Base-by-base conservation (phyloP, 306 rosid species). In the Trifolium dubium region DNA sequence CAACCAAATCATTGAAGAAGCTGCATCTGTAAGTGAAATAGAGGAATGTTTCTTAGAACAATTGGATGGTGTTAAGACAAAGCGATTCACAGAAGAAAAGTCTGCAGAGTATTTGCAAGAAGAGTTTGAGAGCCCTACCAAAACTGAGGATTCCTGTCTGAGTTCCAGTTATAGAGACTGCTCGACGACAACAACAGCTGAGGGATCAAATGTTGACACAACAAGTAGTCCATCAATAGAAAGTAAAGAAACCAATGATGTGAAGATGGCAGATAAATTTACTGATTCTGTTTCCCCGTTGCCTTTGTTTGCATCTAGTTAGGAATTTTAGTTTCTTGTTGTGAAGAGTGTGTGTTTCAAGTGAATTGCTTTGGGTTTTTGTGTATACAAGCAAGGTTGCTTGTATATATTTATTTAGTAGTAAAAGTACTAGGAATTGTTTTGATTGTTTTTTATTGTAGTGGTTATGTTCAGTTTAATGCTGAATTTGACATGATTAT, bases 401-500 rank as follows among this genome's bases (percentile, higher is more conserved):
- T 83, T 78, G 77, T 86, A 90, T 85, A 85, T 69, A 88, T 79
- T 75, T 60, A 60, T 73, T 74, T 71, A 68, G 71, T 73, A 54
- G 64, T 72, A 82, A 74, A 59, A 6, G 79, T 70, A 66, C 49
- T 56, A 77, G 65, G 81, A 78, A 74, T 69, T 80, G 82, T 84
- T 83, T 83, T 85, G 88, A 28, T 77, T 80, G 83, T 71, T 80
- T 81, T 61, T 77, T 82, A 28, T 80, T 88, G 75, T 82, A 79
- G 58, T 15, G 65, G 76, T 64, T 74, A 13, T 73, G 88, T 90
- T 90, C 94, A 92, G 97, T 80, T 88, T 85, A 75, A 88, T 82
- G 98, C 98, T 94, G 97, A 90, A 92, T 79, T 61, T 79, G 70
- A 76, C 76, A 59, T 69, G 53, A 78, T 63, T 74, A 54, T 80